A percentile compares a stretch with the other conserved stretches of the same genome.
Evolutionary conservation across 495 filamentous ascomycete species (phyloP).

Genomic region (Chaetomium tenue): DNA sequence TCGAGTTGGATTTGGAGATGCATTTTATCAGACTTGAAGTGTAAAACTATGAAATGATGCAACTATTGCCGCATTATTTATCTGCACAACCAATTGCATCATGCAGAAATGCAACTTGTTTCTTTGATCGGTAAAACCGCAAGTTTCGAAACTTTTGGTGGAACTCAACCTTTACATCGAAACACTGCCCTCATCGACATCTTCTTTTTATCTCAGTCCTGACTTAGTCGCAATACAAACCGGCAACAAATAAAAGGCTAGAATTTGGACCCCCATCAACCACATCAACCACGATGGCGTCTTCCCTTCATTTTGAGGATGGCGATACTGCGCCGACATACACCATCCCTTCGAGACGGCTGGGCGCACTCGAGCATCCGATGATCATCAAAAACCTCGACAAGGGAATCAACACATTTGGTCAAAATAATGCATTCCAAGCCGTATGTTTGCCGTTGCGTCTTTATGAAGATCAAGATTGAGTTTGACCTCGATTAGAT

Average conservation of each 20-base stretch:
- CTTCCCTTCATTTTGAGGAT: constrained; percentile 10
- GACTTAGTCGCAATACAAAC: too few species aligned
- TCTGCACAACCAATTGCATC: neutral
- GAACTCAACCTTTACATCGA: neutral
- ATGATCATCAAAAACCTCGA: constrained; percentile 78
- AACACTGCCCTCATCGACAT: too few species aligned
- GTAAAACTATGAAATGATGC: neutral
- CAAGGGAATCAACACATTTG: constrained; percentile 75
- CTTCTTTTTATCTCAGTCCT: too few species aligned
- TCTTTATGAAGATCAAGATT: neutral
- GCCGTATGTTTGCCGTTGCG: constrained; percentile 50
- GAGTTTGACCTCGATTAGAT: constrained; percentile 29
- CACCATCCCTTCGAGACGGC: constrained; percentile 57
- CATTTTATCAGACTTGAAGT: neutral
- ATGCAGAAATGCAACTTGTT: neutral
- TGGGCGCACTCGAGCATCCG: constrained; percentile 86
- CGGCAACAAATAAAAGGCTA: too few species aligned
- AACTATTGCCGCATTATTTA: neutral
- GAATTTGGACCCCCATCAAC: neutral
- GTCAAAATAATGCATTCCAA: constrained; percentile 61
- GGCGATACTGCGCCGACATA: constrained; percentile 40
- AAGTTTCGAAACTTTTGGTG: neutral
- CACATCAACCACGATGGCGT: constrained; percentile 19
- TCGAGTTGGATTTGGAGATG: too few species aligned
- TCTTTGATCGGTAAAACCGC: neutral